Evolutionary conservation across 495 filamentous ascomycete genomes (phyloP).

Genomic region (Penicillium lividum): DNA sequence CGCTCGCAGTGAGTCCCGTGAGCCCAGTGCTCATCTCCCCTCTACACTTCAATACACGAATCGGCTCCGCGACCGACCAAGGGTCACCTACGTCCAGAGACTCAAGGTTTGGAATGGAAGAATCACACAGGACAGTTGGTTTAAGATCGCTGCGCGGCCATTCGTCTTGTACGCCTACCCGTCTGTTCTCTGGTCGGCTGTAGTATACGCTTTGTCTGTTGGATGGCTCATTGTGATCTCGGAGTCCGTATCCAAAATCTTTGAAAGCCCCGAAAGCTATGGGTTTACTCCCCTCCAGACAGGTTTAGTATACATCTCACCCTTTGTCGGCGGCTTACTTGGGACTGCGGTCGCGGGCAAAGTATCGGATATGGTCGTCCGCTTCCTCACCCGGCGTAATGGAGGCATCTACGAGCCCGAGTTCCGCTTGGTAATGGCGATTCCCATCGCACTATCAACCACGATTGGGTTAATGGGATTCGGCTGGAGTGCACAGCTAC

Average conservation of each 20-base stretch:
- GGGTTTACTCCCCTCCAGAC: constrained; percentile 77
- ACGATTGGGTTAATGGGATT: constrained; percentile 89
- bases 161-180: constrained; percentile 88
- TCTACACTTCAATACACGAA: constrained; percentile 56
- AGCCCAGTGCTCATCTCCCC: constrained; percentile 26
- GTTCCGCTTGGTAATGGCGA: constrained; percentile 89
- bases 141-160: constrained; percentile 71
- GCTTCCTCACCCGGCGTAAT: constrained; percentile 77
- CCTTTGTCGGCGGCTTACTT: constrained; percentile 84
- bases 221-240: constrained; percentile 96
- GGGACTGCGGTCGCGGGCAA: constrained; percentile 90
- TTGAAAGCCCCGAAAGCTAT: constrained; percentile 64
- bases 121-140: constrained; percentile 76
- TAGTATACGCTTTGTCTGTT: constrained; percentile 85
- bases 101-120: constrained; percentile 76
- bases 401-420: constrained; percentile 95
- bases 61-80: constrained; percentile 57
- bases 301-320: constrained; percentile 86
- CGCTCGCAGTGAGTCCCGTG: constrained; percentile 34
- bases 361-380: constrained; percentile 81
- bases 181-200: constrained; percentile 83
- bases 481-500: constrained; percentile 78
- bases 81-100: constrained; percentile 67
- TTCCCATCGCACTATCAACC: constrained; percentile 77
- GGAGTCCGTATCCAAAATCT: constrained; percentile 79